Evolutionary conservation across 139 green algal genomes (phyloP).

Genomic region (Chlorella sp.): DNA sequence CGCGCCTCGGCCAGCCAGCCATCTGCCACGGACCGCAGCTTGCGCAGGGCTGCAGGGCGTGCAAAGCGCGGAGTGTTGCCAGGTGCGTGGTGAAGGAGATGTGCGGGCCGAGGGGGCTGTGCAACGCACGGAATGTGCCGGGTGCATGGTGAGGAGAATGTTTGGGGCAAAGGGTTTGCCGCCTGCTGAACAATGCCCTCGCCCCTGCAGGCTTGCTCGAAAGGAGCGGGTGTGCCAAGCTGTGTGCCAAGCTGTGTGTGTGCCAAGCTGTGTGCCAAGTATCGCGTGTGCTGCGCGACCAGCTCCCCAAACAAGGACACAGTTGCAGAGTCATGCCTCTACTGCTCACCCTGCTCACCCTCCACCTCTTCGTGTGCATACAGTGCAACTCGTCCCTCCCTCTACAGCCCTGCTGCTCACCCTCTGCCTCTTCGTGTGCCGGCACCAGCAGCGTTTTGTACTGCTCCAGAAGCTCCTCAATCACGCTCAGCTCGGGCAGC

Average conservation of each 20-base stretch:
- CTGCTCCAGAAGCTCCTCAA: conserved; percentile 33
- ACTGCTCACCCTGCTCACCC: conserved; percentile 12
- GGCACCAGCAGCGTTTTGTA: conserved; percentile 31
- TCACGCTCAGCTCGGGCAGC: conserved; percentile 17
- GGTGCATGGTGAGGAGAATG: no score
- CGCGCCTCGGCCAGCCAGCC: conserved; percentile 44
- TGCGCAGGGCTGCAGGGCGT: conserved; percentile 16
- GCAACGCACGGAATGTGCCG: no score
- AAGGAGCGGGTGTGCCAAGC: no score
- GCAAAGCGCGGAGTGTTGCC: not conserved
- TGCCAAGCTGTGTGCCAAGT: no score
- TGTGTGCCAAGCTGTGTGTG: no score
- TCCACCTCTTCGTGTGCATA: conserved; percentile 4
- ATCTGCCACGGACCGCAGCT: conserved; percentile 8
- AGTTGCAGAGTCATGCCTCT: not conserved
- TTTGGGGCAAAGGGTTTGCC: not conserved
- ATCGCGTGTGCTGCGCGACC: no score
- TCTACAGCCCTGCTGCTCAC: not conserved
- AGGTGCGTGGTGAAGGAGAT: no score
- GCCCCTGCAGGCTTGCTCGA: not conserved
- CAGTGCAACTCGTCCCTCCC: no score
- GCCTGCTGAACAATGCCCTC: not conserved
- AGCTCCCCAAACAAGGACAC: no score
- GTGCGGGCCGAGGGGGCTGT: not conserved
- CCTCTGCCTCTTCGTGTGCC: conserved; percentile 5